phyloP scores from a whole-genome alignment of 2,329 filamentous ascomycete species.

The Penicillium frequentans region DNA sequence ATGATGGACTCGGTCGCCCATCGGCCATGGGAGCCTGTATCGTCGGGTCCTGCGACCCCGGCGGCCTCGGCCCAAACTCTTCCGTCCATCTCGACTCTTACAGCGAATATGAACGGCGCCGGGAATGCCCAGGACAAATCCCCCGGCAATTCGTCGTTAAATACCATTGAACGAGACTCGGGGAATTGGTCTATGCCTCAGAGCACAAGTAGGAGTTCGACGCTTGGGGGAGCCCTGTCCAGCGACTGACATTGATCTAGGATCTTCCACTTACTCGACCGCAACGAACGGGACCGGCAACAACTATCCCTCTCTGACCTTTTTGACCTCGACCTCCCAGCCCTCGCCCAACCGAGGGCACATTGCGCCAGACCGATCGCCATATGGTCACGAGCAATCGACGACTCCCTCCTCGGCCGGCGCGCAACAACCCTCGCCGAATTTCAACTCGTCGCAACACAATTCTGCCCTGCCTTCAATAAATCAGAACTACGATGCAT shows the following conservation, averaged over 20 bases:
- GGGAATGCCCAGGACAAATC: slow-evolving; percentile 41
- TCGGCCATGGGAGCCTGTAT: slow-evolving; percentile 46
- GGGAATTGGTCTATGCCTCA: slow-evolving; percentile 62
- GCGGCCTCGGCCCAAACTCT: slow-evolving; percentile 43
- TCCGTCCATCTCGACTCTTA: slow-evolving; percentile 50
- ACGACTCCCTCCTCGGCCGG: slow-evolving; percentile 39
- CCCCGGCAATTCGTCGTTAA: slow-evolving; percentile 43
- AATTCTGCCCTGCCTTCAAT: slow-evolving; percentile 55
- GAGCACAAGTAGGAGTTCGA: slow-evolving; percentile 30
- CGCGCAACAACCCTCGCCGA: slow-evolving; percentile 39
- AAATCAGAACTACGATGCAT: slow-evolving; percentile 58
- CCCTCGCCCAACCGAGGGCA: slow-evolving; percentile 46
- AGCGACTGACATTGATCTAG: slow-evolving; percentile 28
- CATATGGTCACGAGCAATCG: slow-evolving; percentile 42
- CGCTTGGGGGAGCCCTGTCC: neutral
- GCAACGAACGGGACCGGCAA: slow-evolving; percentile 45
- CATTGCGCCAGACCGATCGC: slow-evolving; percentile 41
- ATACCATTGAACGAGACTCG: slow-evolving; percentile 55
- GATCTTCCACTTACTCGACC: slow-evolving; percentile 52
- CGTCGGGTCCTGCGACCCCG: slow-evolving; percentile 36
- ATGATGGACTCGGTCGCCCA: slow-evolving; percentile 45
- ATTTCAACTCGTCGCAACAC: slow-evolving; percentile 38
- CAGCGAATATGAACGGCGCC: slow-evolving; percentile 41
- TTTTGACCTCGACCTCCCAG: slow-evolving; percentile 46
- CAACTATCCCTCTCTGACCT: slow-evolving; percentile 44